A percentile compares a stretch with the other conserved stretches of the same genome.
These are phyloP conservation scores for Xylariaceae sp. DNA, from an alignment of 2,329 filamentous ascomycete genomes.

Conservation along the genomic window DNA sequence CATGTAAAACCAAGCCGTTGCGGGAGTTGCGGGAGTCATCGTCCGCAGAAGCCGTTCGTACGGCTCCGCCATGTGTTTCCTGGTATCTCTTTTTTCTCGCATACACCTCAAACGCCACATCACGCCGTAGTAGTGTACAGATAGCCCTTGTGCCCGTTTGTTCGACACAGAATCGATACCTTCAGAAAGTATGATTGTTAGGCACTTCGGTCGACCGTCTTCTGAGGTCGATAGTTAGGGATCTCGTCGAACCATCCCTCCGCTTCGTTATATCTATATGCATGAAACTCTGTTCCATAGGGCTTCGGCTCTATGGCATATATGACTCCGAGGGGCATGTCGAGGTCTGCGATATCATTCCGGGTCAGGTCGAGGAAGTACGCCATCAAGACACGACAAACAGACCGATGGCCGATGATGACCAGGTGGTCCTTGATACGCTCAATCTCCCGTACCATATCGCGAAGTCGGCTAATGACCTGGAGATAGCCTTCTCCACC, in stretches of 20 bases:
- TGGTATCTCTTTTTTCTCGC: conserved; percentile 14
- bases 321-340: conserved; percentile 88
- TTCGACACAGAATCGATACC: neutral
- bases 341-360: conserved; percentile 88
- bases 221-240: conserved; percentile 74
- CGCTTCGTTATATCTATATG: conserved; percentile 81
- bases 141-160: conserved; percentile 4
- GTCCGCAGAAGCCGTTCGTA: conserved; percentile 4
- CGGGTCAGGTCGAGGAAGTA: conserved; percentile 94
- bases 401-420: conserved; percentile 86
- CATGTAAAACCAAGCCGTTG: too few species aligned
- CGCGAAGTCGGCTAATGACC: conserved; percentile 89
- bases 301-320: conserved; percentile 97
- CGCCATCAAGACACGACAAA: conserved; percentile 86
- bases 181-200: conserved; percentile 13
- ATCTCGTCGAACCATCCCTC: conserved; percentile 79
- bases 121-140: conserved; percentile 2
- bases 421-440: conserved; percentile 94
- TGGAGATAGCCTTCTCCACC: conserved; percentile 96
- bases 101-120: neutral
- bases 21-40: conserved; percentile 4
- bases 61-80: conserved; percentile 9
- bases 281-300: conserved; percentile 95
- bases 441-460: conserved; percentile 96
- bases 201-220: conserved; percentile 43